Conservation (phyloP, 108 stramenopile species). For the Skeletonema marinoi region DNA sequence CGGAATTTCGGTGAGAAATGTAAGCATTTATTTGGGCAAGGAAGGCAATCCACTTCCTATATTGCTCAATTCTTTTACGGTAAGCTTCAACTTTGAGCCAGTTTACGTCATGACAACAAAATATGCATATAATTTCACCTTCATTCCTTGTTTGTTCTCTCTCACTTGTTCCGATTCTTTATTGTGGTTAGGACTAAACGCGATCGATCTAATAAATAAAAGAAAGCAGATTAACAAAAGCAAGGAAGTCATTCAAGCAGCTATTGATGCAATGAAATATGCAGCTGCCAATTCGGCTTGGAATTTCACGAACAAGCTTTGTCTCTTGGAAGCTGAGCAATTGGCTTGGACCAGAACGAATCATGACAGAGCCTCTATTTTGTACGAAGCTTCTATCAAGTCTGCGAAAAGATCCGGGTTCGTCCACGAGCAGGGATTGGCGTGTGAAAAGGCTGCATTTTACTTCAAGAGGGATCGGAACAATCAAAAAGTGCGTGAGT, state of each 20-base stretch:
- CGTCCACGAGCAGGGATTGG: background rate
- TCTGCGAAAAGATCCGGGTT: background rate
- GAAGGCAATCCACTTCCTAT: background rate
- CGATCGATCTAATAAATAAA: background rate
- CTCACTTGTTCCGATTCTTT: too few species aligned
- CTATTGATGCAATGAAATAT: background rate
- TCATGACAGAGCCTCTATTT: background rate
- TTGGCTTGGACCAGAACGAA: background rate
- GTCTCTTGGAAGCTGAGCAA: conserved; percentile 4
- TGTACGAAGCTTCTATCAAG: conserved; percentile 14
- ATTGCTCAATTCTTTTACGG: too few species aligned
- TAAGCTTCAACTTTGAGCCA: too few species aligned
- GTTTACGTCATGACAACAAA: too few species aligned
- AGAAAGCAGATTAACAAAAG: background rate
- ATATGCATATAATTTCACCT: too few species aligned
- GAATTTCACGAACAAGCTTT: conserved; percentile 30
- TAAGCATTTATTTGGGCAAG: background rate
- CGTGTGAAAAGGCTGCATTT: background rate
- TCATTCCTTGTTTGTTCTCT: too few species aligned
- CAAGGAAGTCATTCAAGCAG: too few species aligned
- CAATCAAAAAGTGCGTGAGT: background rate
- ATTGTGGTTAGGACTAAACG: too few species aligned
- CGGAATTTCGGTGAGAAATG: background rate
- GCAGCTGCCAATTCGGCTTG: conserved; percentile 4
- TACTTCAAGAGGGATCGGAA: background rate